Evolutionary conservation across 176 grass and related monocot species (phyloP).

Genomic region (Hsuehochloa calcarea): DNA sequence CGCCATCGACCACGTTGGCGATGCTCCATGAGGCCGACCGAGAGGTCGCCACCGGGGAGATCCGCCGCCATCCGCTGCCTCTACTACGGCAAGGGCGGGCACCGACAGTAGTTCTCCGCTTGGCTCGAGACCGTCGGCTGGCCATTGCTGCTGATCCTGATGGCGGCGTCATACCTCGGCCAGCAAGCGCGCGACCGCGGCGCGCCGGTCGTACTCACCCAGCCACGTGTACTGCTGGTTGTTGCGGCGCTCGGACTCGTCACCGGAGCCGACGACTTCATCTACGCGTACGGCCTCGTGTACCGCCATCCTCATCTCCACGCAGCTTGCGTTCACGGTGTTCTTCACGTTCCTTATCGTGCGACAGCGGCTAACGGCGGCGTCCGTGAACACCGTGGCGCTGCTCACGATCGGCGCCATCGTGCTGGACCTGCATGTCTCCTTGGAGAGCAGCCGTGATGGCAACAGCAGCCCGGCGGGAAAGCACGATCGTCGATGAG

Average conservation of each 20-base stretch:
- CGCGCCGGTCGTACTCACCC: constrained; percentile 35
- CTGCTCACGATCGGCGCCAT: constrained; percentile 57
- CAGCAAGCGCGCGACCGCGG: constrained; percentile 5
- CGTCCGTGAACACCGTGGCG: constrained; percentile 61
- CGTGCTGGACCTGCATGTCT: constrained; percentile 44
- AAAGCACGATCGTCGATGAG: no score
- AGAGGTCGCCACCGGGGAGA: no score
- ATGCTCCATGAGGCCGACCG: neutral
- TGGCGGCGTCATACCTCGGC: constrained; percentile 26
- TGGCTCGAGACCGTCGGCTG: constrained; percentile 58
- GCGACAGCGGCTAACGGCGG: constrained; percentile 58
- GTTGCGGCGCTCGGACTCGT: constrained; percentile 40
- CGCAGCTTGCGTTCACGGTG: constrained; percentile 73
- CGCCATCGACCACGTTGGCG: no score
- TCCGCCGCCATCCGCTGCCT: no score
- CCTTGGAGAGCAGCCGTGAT: no score
- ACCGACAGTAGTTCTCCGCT: constrained; percentile 51
- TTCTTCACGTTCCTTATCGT: constrained; percentile 72
- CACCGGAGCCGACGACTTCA: constrained; percentile 60
- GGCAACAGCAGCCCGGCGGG: no score
- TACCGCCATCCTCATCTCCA: constrained; percentile 72
- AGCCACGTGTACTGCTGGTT: constrained; percentile 36
- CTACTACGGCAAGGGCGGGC: constrained; percentile 62
- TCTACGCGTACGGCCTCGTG: constrained; percentile 64
- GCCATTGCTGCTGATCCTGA: constrained; percentile 51